A percentile compares a stretch with the other conserved stretches of the same genome.
These are phyloP conservation scores for Climacium dendroides DNA, from an alignment of 225 moss, liverwort and hornwort species.

Conservation along the genomic window DNA sequence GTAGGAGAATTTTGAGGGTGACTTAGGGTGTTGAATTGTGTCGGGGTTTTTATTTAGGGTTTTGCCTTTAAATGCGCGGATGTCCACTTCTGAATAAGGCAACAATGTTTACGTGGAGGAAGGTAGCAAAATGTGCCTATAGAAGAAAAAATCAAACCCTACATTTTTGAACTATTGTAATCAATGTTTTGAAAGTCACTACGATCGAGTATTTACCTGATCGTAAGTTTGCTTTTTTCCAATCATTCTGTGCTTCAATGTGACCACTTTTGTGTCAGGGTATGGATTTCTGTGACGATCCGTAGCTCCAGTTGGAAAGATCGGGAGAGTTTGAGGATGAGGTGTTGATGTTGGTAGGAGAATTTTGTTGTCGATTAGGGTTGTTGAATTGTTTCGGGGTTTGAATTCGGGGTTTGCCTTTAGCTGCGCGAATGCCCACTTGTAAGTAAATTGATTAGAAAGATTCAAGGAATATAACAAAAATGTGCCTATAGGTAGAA, in stretches of 20 bases:
- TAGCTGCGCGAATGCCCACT: background rate
- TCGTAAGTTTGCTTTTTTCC: background rate
- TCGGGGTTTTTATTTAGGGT: background rate
- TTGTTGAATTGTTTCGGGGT: background rate
- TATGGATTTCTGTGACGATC: background rate
- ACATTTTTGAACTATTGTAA: background rate
- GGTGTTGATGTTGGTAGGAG: background rate
- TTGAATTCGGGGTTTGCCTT: background rate
- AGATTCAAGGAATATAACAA: background rate
- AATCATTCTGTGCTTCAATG: background rate
- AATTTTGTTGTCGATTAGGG: background rate
- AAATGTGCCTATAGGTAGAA: background rate
- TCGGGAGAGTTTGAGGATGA: background rate
- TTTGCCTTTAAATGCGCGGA: background rate
- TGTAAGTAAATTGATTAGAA: background rate
- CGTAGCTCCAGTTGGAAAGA: background rate
- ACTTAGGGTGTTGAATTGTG: background rate
- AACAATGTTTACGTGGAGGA: background rate
- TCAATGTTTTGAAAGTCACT: background rate
- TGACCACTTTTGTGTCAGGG: background rate
- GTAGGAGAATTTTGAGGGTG: background rate
- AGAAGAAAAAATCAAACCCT: background rate
- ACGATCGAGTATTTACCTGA: no score
- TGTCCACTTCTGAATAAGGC: background rate
- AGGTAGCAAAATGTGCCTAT: background rate